Evolutionary conservation across 2,329 filamentous ascomycete species (phyloP), one percentile per base, ranked within the genome.

Genomic region (Amauroascus niger): DNA sequence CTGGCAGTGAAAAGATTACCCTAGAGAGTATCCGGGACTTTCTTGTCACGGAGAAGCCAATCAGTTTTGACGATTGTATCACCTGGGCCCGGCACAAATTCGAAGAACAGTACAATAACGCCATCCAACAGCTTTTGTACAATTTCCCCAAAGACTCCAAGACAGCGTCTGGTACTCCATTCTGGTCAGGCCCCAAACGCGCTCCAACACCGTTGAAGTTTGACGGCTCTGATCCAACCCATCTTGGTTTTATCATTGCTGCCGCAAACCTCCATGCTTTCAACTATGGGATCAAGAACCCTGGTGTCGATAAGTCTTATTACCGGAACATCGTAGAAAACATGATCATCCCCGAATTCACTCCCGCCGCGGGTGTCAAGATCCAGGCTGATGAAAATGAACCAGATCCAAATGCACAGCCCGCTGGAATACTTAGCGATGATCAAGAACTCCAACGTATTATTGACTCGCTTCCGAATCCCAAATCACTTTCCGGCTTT

Each of bases 121-220:
- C 88, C 49, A 95, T 98, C 57, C 87, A 93, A 67, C 93, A 98
- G 70, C 77, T 98, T 50, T 76, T 98, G 32, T 94, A 87, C 77
- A 97, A 96, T 74, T 98, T 98, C 75, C 93, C 93, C 57, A 95
- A 94, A 72, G 91, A 97, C 67, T 86, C 89, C 0, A 82, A 79
- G 53, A 95, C 93, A 1, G 94, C 89, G 1, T 86, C 81, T 35
- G 93, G 93, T 30, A 87, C 90, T 58, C 86, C 82, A 1, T 98
- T 98, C 79, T 98, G 93, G 93, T 97, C 93, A 28, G 91, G 93
- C 9, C 93, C 93, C 47, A 98, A 98, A 81, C 88, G 93, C 65
- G 93, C 93, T 11, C 93, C 93, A 4, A 88, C 94, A 58, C 80
- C 91, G 59, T 77, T 97, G 66, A 90, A 87, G 69, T 98, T 98